Conservation (phyloP, 192 early-diverging fungal genomes). For the Phycomyces blakesleeanus region DNA sequence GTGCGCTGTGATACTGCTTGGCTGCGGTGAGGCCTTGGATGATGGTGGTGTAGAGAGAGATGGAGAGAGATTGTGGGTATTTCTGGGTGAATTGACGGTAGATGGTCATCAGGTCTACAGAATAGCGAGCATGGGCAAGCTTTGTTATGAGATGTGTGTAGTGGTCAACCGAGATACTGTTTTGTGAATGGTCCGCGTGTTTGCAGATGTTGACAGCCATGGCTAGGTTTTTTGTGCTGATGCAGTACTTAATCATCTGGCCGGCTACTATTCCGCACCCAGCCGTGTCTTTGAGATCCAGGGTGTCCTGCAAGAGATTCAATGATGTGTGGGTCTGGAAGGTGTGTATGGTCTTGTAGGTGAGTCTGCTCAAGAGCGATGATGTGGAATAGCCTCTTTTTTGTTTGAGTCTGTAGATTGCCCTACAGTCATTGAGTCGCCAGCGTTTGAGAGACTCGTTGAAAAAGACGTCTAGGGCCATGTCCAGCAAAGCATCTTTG, state of each 20-base stretch:
- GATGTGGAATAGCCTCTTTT: neutral
- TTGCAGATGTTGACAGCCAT: conserved; percentile 8
- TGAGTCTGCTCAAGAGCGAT: neutral
- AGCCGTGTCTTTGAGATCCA: neutral
- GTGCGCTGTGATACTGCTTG: conserved; percentile 2
- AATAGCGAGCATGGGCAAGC: neutral
- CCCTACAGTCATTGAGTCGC: conserved; percentile 3
- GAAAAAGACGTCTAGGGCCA: conserved; percentile 9
- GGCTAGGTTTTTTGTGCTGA: conserved; percentile 4
- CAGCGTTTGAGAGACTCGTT: neutral
- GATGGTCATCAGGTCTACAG: neutral
- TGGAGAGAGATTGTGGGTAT: conserved; percentile 5
- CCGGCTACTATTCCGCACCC: neutral
- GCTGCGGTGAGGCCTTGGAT: neutral
- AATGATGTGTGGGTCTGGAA: neutral
- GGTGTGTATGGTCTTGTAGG: neutral
- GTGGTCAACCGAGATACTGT: neutral
- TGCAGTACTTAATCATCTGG: conserved; percentile 3
- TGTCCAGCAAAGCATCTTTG: conserved; percentile 5
- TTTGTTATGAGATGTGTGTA: neutral
- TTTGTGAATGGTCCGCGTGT: neutral
- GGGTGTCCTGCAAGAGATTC: neutral
- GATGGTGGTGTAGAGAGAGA: neutral
- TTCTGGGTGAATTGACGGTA: neutral
- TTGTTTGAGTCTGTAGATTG: conserved; percentile 1